Percentiles rank a stretch among this genome's conserved stretches.
These are phyloP conservation scores for Hanseniaspora lindneri DNA, from an alignment of 805 yeast genomes.

Conservation along the genomic window DNA sequence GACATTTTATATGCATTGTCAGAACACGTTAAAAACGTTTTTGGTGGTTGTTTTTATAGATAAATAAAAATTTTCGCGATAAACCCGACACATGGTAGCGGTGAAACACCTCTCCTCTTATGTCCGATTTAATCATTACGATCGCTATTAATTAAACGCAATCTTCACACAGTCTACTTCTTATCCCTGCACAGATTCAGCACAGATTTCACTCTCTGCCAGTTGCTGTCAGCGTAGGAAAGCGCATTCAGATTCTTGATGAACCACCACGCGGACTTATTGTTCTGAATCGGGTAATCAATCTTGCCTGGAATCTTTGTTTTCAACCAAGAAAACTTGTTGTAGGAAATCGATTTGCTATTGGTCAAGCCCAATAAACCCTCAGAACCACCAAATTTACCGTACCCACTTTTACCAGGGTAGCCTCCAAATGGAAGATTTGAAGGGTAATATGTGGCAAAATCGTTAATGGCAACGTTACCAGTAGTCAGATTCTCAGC, in stretches of 20 bases:
- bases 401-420: slow-evolving; percentile 77
- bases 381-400: slow-evolving; percentile 96
- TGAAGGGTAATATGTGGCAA: slow-evolving; percentile 90
- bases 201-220: slow-evolving; percentile 53
- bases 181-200: slow-evolving; percentile 41
- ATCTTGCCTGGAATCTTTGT: slow-evolving; percentile 77
- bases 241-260: slow-evolving; percentile 70
- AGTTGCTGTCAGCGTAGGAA: slow-evolving; percentile 64
- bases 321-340: slow-evolving; percentile 63
- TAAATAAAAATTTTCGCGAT: no score
- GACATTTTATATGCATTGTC: no score
- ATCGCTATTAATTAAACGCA: not conserved
- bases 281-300: slow-evolving; percentile 81
- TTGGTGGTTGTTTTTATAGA: no score
- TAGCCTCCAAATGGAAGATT: slow-evolving; percentile 96
- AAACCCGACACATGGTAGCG: no score
- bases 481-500: slow-evolving; percentile 64
- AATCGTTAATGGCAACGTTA: slow-evolving; percentile 92
- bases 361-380: slow-evolving; percentile 83
- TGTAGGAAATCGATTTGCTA: slow-evolving; percentile 79
- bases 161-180: slow-evolving; percentile 18
- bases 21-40: no score
- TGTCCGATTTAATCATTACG: no score
- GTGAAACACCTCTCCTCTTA: no score
- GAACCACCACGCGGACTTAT: slow-evolving; percentile 77